Percentiles rank a stretch among this genome's conserved stretches.
phyloP scores from a whole-genome alignment of 768 basidiomycete genomes.

The Gloeopeniophorella convolvens region DNA sequence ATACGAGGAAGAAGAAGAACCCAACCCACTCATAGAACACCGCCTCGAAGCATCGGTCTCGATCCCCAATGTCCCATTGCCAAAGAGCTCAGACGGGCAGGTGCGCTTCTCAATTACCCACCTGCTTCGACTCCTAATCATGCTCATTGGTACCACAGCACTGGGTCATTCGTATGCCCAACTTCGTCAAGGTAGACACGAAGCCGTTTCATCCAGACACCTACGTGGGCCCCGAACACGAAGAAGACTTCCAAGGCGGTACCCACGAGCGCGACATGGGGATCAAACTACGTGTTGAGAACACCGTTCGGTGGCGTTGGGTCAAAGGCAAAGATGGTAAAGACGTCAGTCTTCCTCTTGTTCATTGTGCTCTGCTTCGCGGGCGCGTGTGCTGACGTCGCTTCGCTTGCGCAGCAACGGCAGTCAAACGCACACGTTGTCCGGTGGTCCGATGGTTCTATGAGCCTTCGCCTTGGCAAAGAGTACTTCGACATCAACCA shows the following conservation, averaged over 20 bases:
- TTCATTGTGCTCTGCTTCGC: background rate
- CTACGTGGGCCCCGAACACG: slow-evolving; percentile 78
- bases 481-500: slow-evolving; percentile 90
- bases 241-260: slow-evolving; percentile 53
- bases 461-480: slow-evolving; percentile 87
- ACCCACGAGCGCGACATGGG: slow-evolving; percentile 70
- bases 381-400: background rate
- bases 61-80: slow-evolving; percentile 84
- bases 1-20: slow-evolving; percentile 71
- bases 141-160: slow-evolving; percentile 41
- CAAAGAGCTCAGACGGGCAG: slow-evolving; percentile 72
- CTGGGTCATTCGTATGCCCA: slow-evolving; percentile 93
- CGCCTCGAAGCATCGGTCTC: slow-evolving; percentile 62
- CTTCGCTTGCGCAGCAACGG: slow-evolving; percentile 44
- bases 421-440: slow-evolving; percentile 90
- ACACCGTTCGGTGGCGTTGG: slow-evolving; percentile 96
- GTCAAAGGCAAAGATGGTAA: slow-evolving; percentile 63
- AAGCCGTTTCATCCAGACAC: slow-evolving; percentile 87
- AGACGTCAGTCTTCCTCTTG: slow-evolving; percentile 52
- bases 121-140: slow-evolving; percentile 1
- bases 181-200: slow-evolving; percentile 84
- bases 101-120: slow-evolving; percentile 38
- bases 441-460: slow-evolving; percentile 91
- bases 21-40: slow-evolving; percentile 48
- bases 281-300: slow-evolving; percentile 85